Percentiles rank a stretch among this genome's conserved stretches.
Conservation (phyloP, 192 early-diverging fungal species). For the Pilaira anomala region DNA sequence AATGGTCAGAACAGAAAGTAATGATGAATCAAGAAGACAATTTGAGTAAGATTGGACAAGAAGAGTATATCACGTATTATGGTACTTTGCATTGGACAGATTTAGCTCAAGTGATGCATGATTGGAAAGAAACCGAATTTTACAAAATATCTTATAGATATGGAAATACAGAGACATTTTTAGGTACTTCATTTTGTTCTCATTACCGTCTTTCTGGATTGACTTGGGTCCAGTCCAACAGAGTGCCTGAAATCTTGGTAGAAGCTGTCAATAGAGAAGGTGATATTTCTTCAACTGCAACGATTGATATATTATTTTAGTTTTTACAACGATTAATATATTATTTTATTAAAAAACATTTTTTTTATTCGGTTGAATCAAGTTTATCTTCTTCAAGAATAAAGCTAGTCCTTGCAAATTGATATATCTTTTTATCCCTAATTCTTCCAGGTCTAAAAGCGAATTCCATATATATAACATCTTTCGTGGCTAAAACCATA, state of each 20-base stretch:
- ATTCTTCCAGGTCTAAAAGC: no score
- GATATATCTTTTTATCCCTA: no score
- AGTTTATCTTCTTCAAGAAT: no score
- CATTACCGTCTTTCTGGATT: not conserved
- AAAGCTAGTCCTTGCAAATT: no score
- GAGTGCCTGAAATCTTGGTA: not conserved
- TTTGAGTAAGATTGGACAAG: not conserved
- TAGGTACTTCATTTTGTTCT: constrained; percentile 8
- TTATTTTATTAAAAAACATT: no score
- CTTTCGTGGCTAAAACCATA: no score
- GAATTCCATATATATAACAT: no score
- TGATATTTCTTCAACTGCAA: not conserved
- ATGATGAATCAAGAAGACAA: no score
- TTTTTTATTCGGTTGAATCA: no score
- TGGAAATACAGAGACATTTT: not conserved
- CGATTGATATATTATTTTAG: not conserved
- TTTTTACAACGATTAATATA: not conserved
- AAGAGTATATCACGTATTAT: not conserved
- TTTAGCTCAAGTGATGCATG: not conserved
- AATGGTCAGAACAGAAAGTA: not conserved
- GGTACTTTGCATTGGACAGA: not conserved
- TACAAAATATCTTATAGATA: not conserved
- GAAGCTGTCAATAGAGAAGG: constrained; percentile 6
- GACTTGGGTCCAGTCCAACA: not conserved
- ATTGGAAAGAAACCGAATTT: not conserved